Base-by-base conservation (phyloP, 306 rosid genomes). In the Pterocarpus macrocarpus region DNA sequence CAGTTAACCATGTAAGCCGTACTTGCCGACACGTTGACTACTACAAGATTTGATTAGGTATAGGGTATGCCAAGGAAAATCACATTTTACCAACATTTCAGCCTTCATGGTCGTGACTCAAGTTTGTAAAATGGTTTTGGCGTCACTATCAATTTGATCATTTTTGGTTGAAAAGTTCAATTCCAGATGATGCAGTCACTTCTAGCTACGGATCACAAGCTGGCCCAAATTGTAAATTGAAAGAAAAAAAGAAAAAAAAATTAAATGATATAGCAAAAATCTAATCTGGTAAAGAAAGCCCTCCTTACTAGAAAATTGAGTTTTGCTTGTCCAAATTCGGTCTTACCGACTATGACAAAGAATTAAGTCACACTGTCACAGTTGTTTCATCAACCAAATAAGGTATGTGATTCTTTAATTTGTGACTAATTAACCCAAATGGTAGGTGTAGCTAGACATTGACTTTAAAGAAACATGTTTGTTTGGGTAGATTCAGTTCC, bases 31-130 rank as follows among this genome's bases (percentile, higher is more conserved):
- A 36, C 69, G 17, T 39, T 57, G 41, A 57, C 79, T 9, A 5
- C 43, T 49, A 14, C 15, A 56, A 52, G 69, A 75, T 69, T 57
- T 57, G 47, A 73, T 73, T 39, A 56, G 80, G 73, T 68, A 63
- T 50, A 35, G 64, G 69, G 75, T 65, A 59, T 68, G 62, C 77
- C 81, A 69, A 28, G 66, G 77, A 82, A 76, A 85, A 80, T 76
- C 41, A 78, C 82, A 79, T 73, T 56, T 70, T 63, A 85, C 82
- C 86, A 69, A 83, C 52, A 64, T 73, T 68, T 76, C 61, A 64
- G 73, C 68, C 69, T 57, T 17, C 1, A 17, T 64, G 63, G 17
- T 85, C 34, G 13, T 6, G 30, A 49, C 36, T 63, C 71, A 30
- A 64, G 47, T 67, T 74, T 41, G 13, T 59, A 66, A 77, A 50